These are phyloP conservation scores for Vitis hybrid DNA, from an alignment of 177 flowering plant species.

Conservation along the genomic window DNA sequence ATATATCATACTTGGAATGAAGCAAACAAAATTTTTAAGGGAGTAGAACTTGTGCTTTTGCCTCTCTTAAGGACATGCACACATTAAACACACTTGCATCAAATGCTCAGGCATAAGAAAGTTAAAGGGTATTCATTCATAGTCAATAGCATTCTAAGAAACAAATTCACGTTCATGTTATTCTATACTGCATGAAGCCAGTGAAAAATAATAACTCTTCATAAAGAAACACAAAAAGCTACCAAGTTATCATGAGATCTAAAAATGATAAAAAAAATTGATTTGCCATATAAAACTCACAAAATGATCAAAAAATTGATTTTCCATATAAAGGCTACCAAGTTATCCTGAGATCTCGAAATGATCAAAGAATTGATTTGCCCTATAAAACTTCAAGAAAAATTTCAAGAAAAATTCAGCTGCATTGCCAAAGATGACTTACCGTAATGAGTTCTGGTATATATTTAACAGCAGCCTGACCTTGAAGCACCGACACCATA, in stretches of 20 bases:
- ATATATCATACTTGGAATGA: no score
- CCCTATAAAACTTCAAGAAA: neutral
- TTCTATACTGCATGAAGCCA: no score
- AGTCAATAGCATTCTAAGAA: no score
- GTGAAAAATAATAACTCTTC: neutral
- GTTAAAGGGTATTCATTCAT: no score
- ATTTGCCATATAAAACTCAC: neutral
- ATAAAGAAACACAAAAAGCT: neutral
- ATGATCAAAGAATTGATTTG: neutral
- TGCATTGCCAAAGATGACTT: constrained; percentile 25
- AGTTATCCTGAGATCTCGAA: neutral
- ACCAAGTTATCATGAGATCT: neutral
- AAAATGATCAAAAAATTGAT: neutral
- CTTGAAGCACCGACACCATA: constrained; percentile 69
- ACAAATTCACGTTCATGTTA: no score
- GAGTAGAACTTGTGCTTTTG: no score
- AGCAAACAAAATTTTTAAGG: no score
- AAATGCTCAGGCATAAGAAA: no score
- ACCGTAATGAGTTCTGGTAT: constrained; percentile 49
- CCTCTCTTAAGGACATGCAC: no score
- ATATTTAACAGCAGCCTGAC: constrained; percentile 66
- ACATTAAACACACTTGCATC: no score
- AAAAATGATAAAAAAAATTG: neutral
- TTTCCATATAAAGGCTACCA: no score
- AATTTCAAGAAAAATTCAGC: neutral